phyloP scores from a whole-genome alignment of 163 green algal species.

The Volvox carteri region DNA sequence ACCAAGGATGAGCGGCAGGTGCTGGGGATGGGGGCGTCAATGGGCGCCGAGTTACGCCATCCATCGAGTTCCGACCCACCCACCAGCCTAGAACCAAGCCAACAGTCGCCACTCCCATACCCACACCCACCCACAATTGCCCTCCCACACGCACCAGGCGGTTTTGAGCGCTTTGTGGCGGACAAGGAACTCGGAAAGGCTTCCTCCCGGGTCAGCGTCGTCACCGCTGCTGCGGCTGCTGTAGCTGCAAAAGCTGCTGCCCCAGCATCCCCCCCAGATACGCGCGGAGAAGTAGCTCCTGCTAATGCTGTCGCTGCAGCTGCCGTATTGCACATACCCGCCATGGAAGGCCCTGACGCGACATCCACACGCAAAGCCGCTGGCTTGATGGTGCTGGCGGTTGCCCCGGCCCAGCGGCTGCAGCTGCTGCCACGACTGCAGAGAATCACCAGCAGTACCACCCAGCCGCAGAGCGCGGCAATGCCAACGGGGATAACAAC shows the following conservation, averaged over 20 bases:
- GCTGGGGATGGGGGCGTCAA: too few relatives aligned
- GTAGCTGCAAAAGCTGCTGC: background rate
- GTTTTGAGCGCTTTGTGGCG: constrained; percentile 2
- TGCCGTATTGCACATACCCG: background rate
- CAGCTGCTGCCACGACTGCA: background rate
- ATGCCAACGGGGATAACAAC: background rate
- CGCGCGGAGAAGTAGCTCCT: too few relatives aligned
- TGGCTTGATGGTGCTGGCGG: background rate
- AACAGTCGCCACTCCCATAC: too few relatives aligned
- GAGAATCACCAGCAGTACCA: background rate
- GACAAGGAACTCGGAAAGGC: background rate
- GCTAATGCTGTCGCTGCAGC: background rate
- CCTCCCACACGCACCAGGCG: background rate
- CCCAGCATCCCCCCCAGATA: background rate
- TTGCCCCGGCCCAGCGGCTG: background rate
- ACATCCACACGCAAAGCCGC: background rate
- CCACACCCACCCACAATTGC: too few relatives aligned
- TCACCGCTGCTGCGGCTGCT: background rate
- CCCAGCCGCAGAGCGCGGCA: background rate
- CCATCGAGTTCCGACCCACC: too few relatives aligned
- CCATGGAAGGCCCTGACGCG: background rate
- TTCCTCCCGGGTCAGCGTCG: background rate
- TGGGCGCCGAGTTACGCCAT: too few relatives aligned
- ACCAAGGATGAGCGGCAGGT: too few relatives aligned
- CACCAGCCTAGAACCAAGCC: too few relatives aligned